Evolutionary conservation across 805 yeast species (phyloP).

Genomic region (Pichia manshurica): DNA sequence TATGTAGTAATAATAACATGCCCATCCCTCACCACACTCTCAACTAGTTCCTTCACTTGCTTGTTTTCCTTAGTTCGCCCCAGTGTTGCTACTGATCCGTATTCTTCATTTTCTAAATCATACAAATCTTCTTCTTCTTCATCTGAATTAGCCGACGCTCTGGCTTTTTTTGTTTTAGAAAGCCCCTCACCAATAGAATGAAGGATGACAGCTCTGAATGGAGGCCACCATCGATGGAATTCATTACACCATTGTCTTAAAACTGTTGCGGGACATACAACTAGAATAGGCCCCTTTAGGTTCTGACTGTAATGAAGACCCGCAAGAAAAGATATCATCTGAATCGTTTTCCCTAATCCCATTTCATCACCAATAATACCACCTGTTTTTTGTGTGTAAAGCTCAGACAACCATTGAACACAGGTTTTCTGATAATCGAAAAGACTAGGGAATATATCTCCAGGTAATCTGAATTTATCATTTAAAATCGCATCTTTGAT

Average conservation of each 20-base stretch:
- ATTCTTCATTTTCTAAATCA: constrained; percentile 41
- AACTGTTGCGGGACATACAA: constrained; percentile 97
- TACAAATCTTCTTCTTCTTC: constrained; percentile 41
- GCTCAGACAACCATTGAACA: constrained; percentile 96
- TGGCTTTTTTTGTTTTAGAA: constrained; percentile 21
- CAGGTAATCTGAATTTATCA: constrained; percentile 71
- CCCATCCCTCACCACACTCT: constrained; percentile 59
- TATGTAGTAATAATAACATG: constrained; percentile 89
- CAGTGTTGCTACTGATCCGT: constrained; percentile 23
- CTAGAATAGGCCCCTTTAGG: constrained; percentile 68
- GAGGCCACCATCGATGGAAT: constrained; percentile 97
- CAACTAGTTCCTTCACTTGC: constrained; percentile 39
- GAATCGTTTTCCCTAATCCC: constrained; percentile 97
- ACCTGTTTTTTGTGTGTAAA: constrained; percentile 83
- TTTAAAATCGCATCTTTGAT: constrained; percentile 70
- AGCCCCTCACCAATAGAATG: constrained; percentile 93
- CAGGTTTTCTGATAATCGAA: constrained; percentile 95
- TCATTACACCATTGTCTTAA: constrained; percentile 96
- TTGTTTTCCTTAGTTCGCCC: constrained; percentile 26
- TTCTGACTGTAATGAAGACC: constrained; percentile 79
- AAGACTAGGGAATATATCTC: constrained; percentile 79
- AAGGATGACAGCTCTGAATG: constrained; percentile 74
- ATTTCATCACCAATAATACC: constrained; percentile 97
- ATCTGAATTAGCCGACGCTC: constrained; percentile 27
- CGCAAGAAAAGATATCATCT: constrained; percentile 84